Base-by-base conservation (phyloP, 2,329 filamentous ascomycete species). In the Fusarium torulosum region DNA sequence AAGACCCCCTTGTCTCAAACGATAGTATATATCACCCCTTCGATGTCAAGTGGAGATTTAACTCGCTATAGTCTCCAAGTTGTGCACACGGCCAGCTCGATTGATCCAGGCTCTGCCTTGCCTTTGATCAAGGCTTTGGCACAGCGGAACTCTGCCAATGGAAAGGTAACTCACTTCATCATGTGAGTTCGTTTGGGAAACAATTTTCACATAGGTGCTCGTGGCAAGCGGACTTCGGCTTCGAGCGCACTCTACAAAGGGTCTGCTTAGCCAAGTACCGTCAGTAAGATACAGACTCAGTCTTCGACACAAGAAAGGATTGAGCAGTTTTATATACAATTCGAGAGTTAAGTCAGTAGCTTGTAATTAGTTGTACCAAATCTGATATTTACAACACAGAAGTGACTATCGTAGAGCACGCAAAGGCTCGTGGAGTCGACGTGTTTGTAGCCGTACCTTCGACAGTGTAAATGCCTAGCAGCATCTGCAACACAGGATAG, bases 281-380 rank as follows among this genome's bases (percentile, higher is more conserved):
- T 53, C 31, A 38, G 15, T 13, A 13, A 37, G 51, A 53, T 9
- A 38, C 31, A n/a, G 31, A 31, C 14, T 29, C 14, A 7, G 10
- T 38, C 4, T 38, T 47, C 6, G 5, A 38, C 7, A 29, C n/a
- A 4, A 33, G 38, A 29, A 53, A 46, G 11, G 10, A 17, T 21
- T 13, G 38, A 19, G 23, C 23, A 37, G 31, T 38, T 10, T 53
- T 23, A 3, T 21, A 38, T 20, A 41, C 31, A 1, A 7, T 46
- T 14, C 42, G 42, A 29, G 38, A 46, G 42, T 41, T 47, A 5
- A 46, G 10, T 19, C 10, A 20, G 11, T 10, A 14, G 15, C 17
- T 8, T 6, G 4, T 6, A 3, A 3, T 6, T 0, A 15, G 4
- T 1, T 49, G 9, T 23, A 7, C 9, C 7, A 23, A 9, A 23